Evolutionary conservation across 2,329 filamentous ascomycete genomes (phyloP).

Genomic region (Anthostomella pinea): DNA sequence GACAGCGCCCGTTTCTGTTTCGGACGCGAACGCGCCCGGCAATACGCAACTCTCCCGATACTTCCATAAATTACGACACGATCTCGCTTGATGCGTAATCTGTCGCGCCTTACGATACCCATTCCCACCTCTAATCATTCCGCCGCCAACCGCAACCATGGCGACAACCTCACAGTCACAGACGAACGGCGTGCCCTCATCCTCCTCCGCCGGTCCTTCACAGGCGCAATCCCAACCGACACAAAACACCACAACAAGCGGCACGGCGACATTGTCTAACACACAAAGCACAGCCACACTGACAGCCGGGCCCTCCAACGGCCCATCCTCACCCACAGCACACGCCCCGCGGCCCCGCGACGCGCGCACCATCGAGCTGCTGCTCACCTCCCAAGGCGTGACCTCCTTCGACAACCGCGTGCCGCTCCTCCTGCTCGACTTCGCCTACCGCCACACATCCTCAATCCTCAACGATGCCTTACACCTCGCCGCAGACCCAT

Average conservation of each 20-base stretch:
- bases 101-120: neutral
- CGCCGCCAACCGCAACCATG: conserved; percentile 23
- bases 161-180: conserved; percentile 40
- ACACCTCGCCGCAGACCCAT: conserved; percentile 67
- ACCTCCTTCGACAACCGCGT: conserved; percentile 79
- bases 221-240: conserved; percentile 26
- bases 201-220: conserved; percentile 36
- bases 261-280: conserved; percentile 25
- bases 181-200: conserved; percentile 50
- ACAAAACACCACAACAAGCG: conserved; percentile 19
- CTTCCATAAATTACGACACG: no score
- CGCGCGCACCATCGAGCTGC: conserved; percentile 73
- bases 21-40: no score
- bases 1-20: no score
- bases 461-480: conserved; percentile 69
- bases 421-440: conserved; percentile 78
- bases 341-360: conserved; percentile 67
- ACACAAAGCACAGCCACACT: conserved; percentile 15
- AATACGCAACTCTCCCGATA: no score
- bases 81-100: no score
- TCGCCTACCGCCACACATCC: conserved; percentile 78
- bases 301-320: no score
- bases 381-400: conserved; percentile 76
- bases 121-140: neutral
- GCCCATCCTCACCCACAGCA: conserved; percentile 28